Evolutionary conservation across 192 early-diverging fungal genomes (phyloP).

Genomic region (Coemansia javaensis): DNA sequence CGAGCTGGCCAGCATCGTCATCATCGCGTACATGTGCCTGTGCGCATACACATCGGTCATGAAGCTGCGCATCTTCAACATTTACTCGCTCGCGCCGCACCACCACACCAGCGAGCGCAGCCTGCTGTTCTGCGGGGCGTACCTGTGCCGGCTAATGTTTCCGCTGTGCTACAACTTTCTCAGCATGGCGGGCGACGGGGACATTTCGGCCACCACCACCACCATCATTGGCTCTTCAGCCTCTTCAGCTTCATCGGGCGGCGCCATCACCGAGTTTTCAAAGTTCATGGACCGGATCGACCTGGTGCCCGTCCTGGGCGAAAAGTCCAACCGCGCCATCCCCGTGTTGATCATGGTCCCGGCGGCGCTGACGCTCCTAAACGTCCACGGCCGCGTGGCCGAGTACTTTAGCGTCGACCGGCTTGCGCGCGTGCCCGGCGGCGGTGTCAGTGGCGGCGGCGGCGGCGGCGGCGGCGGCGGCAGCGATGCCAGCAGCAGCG

Average conservation of each 20-base stretch:
- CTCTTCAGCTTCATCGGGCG: no score
- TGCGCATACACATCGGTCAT: slow-evolving; percentile 91
- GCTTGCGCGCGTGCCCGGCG: slow-evolving; percentile 5
- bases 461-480: not conserved
- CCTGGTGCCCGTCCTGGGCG: slow-evolving; percentile 86
- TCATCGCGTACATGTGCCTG: slow-evolving; percentile 85
- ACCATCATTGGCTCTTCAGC: no score
- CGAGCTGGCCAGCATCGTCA: slow-evolving; percentile 59
- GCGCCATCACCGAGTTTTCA: slow-evolving; percentile 53
- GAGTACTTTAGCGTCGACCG: slow-evolving; percentile 54
- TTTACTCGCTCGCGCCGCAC: slow-evolving; percentile 83
- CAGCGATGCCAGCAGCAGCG: no score
- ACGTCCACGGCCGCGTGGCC: slow-evolving; percentile 78
- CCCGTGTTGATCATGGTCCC: slow-evolving; percentile 83
- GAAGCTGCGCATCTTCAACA: slow-evolving; percentile 82
- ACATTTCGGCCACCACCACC: slow-evolving; percentile 8
- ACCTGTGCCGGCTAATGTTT: slow-evolving; percentile 76
- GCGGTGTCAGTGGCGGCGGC: slow-evolving; percentile 13
- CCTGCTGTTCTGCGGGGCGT: slow-evolving; percentile 88
- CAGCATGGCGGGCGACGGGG: slow-evolving; percentile 54
- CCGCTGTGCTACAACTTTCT: slow-evolving; percentile 96
- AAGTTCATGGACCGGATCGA: slow-evolving; percentile 77
- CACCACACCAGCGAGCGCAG: slow-evolving; percentile 91
- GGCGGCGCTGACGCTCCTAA: slow-evolving; percentile 67
- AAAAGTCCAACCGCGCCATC: slow-evolving; percentile 80